Evolutionary conservation across 768 basidiomycete genomes (phyloP), one percentile per base, ranked within the genome.

Genomic region (Suillus weaverae): DNA sequence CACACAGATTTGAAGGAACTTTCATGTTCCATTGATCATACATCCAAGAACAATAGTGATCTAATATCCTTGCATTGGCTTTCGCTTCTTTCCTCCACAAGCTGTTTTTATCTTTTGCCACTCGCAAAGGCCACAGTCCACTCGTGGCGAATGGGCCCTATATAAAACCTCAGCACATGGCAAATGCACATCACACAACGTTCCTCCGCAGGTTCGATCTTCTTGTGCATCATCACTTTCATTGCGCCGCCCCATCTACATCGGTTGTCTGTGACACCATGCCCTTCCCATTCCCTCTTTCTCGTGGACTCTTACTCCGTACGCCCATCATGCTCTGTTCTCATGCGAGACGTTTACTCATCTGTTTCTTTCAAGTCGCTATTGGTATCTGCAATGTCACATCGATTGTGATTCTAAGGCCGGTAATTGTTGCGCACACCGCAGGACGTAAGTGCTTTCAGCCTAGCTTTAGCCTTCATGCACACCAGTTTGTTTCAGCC

Each of bases 181-280:
- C 26, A 39, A 16, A 57, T 57, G 38, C 38, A 38, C 38, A 60
- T 48, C 46, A 43, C 60, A 63, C 44, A 35, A 36, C 63, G n/a
- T 50, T 30, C 36, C 38, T 57, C 55, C 39, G 55, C 44, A 56
- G 56, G 51, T 61, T 62, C 61, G 20, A 62, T 57, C 55, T 66
- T 36, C 39, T 32, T 43, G 18, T 38, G 35, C 63, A 63, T 55
- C 36, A 46, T 54, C 43, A 46, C 63, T 61, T 62, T 65, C 65
- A 65, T 55, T 64, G 20, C 55, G 64, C 56, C 50, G 54, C 33
- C 39, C 41, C 53, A 56, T 46, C 38, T 46, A 22, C 38, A 30
- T 41, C 22, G 60, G 68, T 48, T 62, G 73, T 75, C 70, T 60
- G 75, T 66, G 70, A 70, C 70, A 60, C 48, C 55, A 76, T 74